These are phyloP conservation scores for Emergomyces africanus DNA, from an alignment of 2,329 filamentous ascomycete species.

Conservation along the genomic window DNA sequence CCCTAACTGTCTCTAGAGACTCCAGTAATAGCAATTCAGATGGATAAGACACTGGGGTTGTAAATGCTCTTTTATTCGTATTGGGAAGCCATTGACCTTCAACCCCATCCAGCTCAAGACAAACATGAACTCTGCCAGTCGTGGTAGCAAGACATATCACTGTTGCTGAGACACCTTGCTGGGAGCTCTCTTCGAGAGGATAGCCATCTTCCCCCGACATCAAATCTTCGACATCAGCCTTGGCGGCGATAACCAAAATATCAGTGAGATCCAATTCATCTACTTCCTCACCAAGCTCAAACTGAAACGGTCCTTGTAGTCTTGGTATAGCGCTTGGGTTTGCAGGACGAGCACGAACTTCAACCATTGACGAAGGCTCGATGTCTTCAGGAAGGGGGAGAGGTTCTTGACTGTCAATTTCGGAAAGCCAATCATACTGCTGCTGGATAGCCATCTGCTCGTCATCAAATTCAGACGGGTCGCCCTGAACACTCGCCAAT, in stretches of 20 bases:
- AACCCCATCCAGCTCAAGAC: slow-evolving; percentile 48
- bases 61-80: slow-evolving; percentile 28
- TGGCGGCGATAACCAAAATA: slow-evolving; percentile 43
- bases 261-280: slow-evolving; percentile 48
- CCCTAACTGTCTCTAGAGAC: slow-evolving; percentile 29
- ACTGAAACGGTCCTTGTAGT: slow-evolving; percentile 49
- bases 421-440: slow-evolving; percentile 47
- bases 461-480: slow-evolving; percentile 27
- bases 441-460: slow-evolving; percentile 37
- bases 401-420: slow-evolving; percentile 43
- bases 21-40: slow-evolving; percentile 34
- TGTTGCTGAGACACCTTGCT: slow-evolving; percentile 42
- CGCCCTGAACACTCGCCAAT: slow-evolving; percentile 34
- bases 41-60: slow-evolving; percentile 28
- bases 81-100: slow-evolving; percentile 51
- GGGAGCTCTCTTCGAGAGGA: slow-evolving; percentile 24
- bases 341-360: slow-evolving; percentile 44
- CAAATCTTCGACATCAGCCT: slow-evolving; percentile 40
- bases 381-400: slow-evolving; percentile 25
- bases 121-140: slow-evolving; percentile 44
- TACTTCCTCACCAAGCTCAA: slow-evolving; percentile 37
- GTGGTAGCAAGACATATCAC: slow-evolving; percentile 46
- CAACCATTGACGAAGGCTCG: slow-evolving; percentile 29
- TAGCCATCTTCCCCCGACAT: slow-evolving; percentile 36
- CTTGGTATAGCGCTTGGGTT: slow-evolving; percentile 44